Evolutionary conservation across 768 basidiomycete species (phyloP), one percentile per base, ranked within the genome.

Genomic region (Tricholoma bakamatsutake): DNA sequence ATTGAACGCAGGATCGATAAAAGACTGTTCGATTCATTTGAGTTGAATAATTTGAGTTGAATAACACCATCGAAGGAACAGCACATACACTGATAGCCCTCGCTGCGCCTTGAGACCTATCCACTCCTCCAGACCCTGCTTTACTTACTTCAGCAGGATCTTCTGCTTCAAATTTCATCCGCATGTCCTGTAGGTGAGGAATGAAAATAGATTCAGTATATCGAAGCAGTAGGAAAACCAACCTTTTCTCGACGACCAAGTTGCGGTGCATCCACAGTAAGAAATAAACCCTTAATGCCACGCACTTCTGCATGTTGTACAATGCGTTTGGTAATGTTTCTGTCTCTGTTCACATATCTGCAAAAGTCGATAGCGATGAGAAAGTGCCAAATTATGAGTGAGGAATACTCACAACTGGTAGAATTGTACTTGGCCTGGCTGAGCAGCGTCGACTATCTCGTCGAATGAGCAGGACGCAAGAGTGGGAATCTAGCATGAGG

Each of bases 241-340:
- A 74, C 83, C 73, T 95, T 94, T 69, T 96, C 94, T 57, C 95
- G 81, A 11, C 94, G 82, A 43, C 96, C 96, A 9, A 98, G 84
- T 62, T 97, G 94, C 5, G 96, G 96, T 0, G 96, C 96, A 72
- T 98, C 96, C 27, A 98, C 96, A 0, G 96, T 98, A 67, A 98
- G 97, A 71, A 98, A 98, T 11, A 98, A 75, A 3, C 80, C 96
- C 68, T 93, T 95, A 66, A 99, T 82, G 2, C 96, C 96, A 27
- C 93, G 83, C 59, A 79, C 74, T 70, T 95, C 93, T 1, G 97
- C 97, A 60, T 96, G 91, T 62, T 90, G 83, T 0, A 98, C 90
- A 51, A 93, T 83, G 56, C 85, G 82, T 69, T 87, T 85, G 5
- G 95, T 97, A 57, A 93, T 83, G 30, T 78, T 79, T 12, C 93